phyloP scores from a whole-genome alignment of 352 stramenopile genomes.

The Phytophthora pseudosyringae region DNA sequence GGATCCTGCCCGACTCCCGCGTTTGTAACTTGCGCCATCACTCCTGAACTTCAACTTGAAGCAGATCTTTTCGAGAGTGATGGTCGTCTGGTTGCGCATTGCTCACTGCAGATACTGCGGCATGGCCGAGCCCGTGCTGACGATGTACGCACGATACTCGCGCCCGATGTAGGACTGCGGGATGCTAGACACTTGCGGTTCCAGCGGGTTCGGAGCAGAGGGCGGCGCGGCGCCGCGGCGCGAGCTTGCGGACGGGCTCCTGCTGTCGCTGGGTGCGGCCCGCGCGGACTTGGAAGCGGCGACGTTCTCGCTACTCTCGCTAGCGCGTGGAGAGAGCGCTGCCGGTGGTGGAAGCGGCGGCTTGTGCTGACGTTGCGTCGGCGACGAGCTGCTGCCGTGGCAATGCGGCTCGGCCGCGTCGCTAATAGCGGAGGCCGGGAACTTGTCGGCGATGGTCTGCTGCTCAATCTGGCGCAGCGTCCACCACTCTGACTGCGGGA shows the following conservation, averaged over 20 bases:
- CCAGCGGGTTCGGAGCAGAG: slow-evolving; percentile 24
- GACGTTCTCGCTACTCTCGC: not conserved
- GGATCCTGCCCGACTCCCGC: not conserved
- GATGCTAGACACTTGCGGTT: slow-evolving; percentile 39
- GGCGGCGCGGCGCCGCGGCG: not conserved
- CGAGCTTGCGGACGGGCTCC: slow-evolving; percentile 19
- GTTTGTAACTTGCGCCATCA: slow-evolving; percentile 10
- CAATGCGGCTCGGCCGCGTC: slow-evolving; percentile 22
- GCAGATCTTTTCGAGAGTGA: not conserved
- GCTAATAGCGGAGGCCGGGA: slow-evolving; percentile 12
- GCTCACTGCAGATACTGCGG: slow-evolving; percentile 45
- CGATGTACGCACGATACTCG: slow-evolving; percentile 61
- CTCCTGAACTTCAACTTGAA: slow-evolving; percentile 29
- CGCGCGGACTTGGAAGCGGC: not conserved
- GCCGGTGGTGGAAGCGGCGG: slow-evolving; percentile 24
- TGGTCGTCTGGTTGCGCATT: not conserved
- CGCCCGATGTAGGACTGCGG: slow-evolving; percentile 61
- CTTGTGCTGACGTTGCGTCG: slow-evolving; percentile 40
- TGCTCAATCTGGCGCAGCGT: slow-evolving; percentile 44
- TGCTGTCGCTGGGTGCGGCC: not conserved
- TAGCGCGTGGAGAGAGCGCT: slow-evolving; percentile 6
- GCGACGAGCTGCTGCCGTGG: slow-evolving; percentile 20
- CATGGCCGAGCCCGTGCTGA: slow-evolving; percentile 41
- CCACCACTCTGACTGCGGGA: slow-evolving; percentile 64
- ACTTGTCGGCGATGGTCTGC: slow-evolving; percentile 36